Base-by-base conservation (phyloP, 345 rosid species). In the Lagerstroemia speciosa region DNA sequence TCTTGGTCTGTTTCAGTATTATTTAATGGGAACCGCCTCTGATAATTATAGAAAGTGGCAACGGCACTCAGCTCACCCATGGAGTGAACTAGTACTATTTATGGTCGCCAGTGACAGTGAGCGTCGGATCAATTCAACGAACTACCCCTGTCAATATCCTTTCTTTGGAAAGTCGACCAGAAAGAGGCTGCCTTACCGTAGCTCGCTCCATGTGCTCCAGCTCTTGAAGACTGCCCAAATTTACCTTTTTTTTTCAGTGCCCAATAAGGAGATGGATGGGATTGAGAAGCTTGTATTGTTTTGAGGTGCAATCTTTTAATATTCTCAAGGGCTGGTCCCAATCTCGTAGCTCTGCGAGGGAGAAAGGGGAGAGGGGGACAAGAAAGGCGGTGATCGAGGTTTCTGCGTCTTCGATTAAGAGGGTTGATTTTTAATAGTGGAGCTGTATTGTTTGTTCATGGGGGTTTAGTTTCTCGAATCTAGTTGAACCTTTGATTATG, bases 371-470 rank as follows among this genome's bases (percentile, higher is more conserved):
- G 41, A 30, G 76, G 73, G 65, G 69, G 72, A 69, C 73, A 78
- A 7, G 53, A 67, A 36, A 71, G 71, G 75, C 76, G 80, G 77
- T 36, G 74, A 70, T 77, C 77, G 67, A 73, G 69, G 70, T 48
- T 61, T 72, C 66, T 34, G 52, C 17, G 33, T 27, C 34, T 43
- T 32, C 32, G 43, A 31, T 37, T 31, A 61, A 30, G 43, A 43
- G 55, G 58, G 29, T 14, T 32, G 48, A 61, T 67, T 31, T 57
- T 57, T 62, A 57, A 34, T 52, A 41, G 64, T 20, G n/a, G 36
- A 6, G 63, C 31, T 62, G 65, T 60, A 24, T 32, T 14, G 62
- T 53, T 52, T 10, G 46, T 57, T 57, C 70, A 53, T 58, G 63
- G 34, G 32, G 63, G 29, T 27, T 58, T 58, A 33, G 34, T 58